These are phyloP conservation scores for Fistulinella cinereoalba DNA, from an alignment of 1,284 basidiomycete species.

Conservation along the genomic window DNA sequence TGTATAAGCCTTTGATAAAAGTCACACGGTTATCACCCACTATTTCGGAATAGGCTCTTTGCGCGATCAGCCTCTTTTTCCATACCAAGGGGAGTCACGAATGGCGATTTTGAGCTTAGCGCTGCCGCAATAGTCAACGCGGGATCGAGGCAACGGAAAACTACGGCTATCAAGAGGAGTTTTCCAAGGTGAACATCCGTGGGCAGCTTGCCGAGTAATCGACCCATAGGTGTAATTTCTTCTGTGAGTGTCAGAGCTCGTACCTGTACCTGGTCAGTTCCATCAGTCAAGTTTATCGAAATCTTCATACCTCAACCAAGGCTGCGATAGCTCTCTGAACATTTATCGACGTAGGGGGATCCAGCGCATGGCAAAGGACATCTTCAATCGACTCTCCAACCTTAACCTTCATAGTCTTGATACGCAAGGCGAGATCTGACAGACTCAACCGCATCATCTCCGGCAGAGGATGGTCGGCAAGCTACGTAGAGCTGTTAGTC, in stretches of 20 bases:
- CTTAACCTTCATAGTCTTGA: conserved; percentile 95
- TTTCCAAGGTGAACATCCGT: conserved; percentile 97
- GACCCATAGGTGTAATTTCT: conserved; percentile 95
- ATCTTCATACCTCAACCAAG: conserved; percentile 76
- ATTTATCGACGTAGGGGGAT: conserved; percentile 86
- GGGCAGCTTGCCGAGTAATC: conserved; percentile 88
- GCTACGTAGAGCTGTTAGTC: conserved; percentile 42
- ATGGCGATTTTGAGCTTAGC: conserved; percentile 92
- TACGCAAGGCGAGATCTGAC: conserved; percentile 91
- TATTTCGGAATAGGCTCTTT: conserved; percentile 76
- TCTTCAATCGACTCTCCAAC: conserved; percentile 89
- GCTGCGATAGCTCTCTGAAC: conserved; percentile 90
- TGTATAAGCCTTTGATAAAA: conserved; percentile 2
- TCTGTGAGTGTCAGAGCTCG: conserved; percentile 83
- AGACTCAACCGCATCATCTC: conserved; percentile 96
- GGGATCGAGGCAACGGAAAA: conserved; percentile 91
- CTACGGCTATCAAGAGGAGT: conserved; percentile 82
- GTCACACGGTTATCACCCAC: conserved; percentile 54
- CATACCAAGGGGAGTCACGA: conserved; percentile 84
- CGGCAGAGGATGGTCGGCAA: conserved; percentile 90
- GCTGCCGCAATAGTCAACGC: conserved; percentile 95
- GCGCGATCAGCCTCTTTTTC: conserved; percentile 87
- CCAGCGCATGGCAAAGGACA: conserved; percentile 83
- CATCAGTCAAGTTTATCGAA: not conserved
- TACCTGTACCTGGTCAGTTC: conserved; percentile 46